A percentile compares a stretch with the other conserved stretches of the same genome.
Conservation (phyloP, 2,329 filamentous ascomycete genomes). For the Alternaria consortialis region DNA sequence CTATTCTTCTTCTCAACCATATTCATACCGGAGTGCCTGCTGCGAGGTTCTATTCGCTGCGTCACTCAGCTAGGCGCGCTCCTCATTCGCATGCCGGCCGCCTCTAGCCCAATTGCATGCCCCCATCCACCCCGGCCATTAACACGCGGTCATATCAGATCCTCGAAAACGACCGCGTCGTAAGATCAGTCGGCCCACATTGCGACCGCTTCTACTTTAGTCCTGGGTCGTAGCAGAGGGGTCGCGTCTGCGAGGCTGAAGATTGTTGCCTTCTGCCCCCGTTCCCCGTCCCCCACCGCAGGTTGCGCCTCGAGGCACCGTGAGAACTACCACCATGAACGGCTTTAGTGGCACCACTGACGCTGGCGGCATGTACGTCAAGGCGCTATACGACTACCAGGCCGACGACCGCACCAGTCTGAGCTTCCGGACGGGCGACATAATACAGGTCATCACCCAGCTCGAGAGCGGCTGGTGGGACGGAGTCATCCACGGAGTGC, state of each 20-base stretch:
- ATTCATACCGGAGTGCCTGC: conserved; percentile 22
- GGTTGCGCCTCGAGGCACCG: conserved; percentile 22
- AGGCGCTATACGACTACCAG: conserved; percentile 94
- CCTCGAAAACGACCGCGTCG: conserved; percentile 32
- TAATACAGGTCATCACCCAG: conserved; percentile 98
- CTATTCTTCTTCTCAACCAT: conserved; percentile 18
- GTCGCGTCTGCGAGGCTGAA: conserved; percentile 23
- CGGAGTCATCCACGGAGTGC: conserved; percentile 93
- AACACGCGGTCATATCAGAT: conserved; percentile 36
- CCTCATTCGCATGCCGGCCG: conserved; percentile 46
- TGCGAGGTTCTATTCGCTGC: conserved; percentile 42
- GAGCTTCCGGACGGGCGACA: conserved; percentile 95
- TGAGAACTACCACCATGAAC: conserved; percentile 54
- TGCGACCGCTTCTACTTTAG: conserved; percentile 22
- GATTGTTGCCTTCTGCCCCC: conserved; percentile 19
- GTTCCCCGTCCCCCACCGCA: conserved; percentile 15
- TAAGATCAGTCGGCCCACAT: conserved; percentile 29
- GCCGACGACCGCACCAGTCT: conserved; percentile 96
- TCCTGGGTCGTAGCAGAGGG: conserved; percentile 30
- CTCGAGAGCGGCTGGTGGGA: conserved; percentile 99
- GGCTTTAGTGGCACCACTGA: conserved; percentile 60
- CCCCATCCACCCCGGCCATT: conserved; percentile 39
- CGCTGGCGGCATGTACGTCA: conserved; percentile 79
- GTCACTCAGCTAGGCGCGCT: conserved; percentile 36
- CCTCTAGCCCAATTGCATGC: conserved; percentile 47